Percentiles rank a stretch among this genome's conserved stretches.
These are phyloP conservation scores for Penicillium riverlandense DNA, from an alignment of 495 filamentous ascomycete genomes.

Conservation along the genomic window DNA sequence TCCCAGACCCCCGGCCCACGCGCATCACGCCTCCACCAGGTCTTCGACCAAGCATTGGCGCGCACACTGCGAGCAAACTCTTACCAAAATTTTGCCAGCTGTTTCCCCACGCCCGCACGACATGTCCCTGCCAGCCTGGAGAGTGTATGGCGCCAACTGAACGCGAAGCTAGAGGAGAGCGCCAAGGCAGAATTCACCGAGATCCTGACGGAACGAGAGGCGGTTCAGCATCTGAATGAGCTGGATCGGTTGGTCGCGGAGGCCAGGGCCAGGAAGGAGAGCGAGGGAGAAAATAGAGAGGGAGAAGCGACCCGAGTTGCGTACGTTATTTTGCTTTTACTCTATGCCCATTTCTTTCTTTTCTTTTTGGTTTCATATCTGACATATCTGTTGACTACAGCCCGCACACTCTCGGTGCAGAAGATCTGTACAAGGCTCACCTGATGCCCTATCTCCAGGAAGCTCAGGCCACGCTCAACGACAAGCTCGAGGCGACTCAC, in stretches of 20 bases:
- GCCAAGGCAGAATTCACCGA: conserved; percentile 66
- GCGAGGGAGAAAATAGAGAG: conserved; percentile 15
- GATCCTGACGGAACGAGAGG: conserved; percentile 63
- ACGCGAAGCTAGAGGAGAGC: conserved; percentile 55
- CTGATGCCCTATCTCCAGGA: conserved; percentile 58
- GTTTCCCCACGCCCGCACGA: conserved; percentile 77
- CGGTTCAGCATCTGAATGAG: conserved; percentile 71
- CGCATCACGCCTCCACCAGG: conserved; percentile 60
- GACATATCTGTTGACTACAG: conserved; percentile 28
- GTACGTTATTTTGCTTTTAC: conserved; percentile 23
- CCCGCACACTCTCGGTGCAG: conserved; percentile 69
- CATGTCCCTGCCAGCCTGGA: conserved; percentile 60
- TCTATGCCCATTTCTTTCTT: background rate
- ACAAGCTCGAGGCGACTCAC: conserved; percentile 53
- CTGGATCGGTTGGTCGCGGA: conserved; percentile 69
- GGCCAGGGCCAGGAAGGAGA: conserved; percentile 53
- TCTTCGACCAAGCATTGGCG: conserved; percentile 62
- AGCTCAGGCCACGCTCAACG: conserved; percentile 54
- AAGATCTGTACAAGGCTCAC: conserved; percentile 60
- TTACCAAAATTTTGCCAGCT: conserved; percentile 73
- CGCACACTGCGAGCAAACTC: conserved; percentile 67
- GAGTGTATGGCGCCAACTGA: conserved; percentile 63
- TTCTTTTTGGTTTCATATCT: conserved; percentile 1
- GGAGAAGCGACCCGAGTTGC: conserved; percentile 14
- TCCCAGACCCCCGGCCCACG: conserved; percentile 64